These are phyloP conservation scores for Candida multigemmis DNA, from an alignment of 805 yeast species.

Conservation along the genomic window DNA sequence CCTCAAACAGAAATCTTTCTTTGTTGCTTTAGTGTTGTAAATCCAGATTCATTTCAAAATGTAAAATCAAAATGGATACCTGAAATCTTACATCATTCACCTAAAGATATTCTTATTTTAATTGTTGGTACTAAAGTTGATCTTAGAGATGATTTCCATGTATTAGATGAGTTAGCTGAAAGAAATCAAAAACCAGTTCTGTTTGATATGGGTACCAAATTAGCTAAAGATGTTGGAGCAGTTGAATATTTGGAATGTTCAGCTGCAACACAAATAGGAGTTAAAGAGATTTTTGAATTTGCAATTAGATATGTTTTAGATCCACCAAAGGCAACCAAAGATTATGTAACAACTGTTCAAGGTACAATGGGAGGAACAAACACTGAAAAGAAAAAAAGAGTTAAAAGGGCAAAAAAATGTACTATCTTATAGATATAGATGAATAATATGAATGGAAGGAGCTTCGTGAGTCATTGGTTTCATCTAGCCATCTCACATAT, in stretches of 20 bases:
- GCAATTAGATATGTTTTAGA: constrained; percentile 66
- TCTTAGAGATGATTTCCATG: constrained; percentile 72
- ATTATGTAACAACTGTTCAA: constrained; percentile 5
- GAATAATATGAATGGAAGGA: too few relatives aligned
- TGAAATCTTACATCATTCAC: constrained; percentile 78
- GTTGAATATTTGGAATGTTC: constrained; percentile 79
- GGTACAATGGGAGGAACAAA: constrained; percentile 4
- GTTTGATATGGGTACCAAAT: constrained; percentile 48
- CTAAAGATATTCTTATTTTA: constrained; percentile 56
- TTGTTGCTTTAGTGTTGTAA: constrained; percentile 77
- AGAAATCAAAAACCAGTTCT: constrained; percentile 56
- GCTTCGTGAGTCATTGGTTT: background rate
- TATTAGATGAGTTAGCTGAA: constrained; percentile 59
- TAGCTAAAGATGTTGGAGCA: constrained; percentile 67
- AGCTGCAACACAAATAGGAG: constrained; percentile 82
- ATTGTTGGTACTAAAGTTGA: constrained; percentile 87
- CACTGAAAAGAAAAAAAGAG: constrained; percentile 13
- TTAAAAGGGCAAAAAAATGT: constrained; percentile 29
- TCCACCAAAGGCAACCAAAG: constrained; percentile 26
- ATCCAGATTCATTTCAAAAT: constrained; percentile 72
- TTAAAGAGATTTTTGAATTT: constrained; percentile 73
- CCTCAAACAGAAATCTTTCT: constrained; percentile 89
- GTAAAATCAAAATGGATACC: constrained; percentile 73
- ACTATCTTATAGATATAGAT: constrained; percentile 21
- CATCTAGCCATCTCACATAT: background rate